Evolutionary conservation across 495 filamentous ascomycete genomes (phyloP).

Genomic region (Xylaria intraflava): DNA sequence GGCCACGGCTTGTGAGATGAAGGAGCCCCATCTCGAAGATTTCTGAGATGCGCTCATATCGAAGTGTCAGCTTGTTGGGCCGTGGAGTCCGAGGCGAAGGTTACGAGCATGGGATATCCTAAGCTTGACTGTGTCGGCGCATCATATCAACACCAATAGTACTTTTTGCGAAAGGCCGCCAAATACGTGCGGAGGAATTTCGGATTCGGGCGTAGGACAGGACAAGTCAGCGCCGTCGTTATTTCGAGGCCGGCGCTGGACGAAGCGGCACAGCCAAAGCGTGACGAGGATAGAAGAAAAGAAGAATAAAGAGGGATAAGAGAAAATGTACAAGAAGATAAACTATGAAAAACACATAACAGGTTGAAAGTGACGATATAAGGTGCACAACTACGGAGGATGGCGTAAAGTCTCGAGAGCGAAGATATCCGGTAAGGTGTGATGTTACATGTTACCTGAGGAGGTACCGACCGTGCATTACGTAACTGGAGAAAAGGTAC

Average conservation of each 20-base stretch:
- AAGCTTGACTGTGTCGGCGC: constrained; percentile 17
- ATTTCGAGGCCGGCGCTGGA: neutral
- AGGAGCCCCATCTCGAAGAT: constrained; percentile 65
- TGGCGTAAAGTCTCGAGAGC: neutral
- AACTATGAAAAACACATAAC: neutral
- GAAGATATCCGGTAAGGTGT: too few relatives aligned
- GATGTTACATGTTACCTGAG: too few relatives aligned
- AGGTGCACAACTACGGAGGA: neutral
- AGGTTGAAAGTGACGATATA: neutral
- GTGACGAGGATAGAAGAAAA: neutral
- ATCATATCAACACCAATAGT: constrained; percentile 14
- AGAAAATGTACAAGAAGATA: too few relatives aligned
- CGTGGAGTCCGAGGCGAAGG: neutral
- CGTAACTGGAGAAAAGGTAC: too few relatives aligned
- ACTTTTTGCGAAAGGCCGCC: neutral
- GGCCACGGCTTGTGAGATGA: constrained; percentile 86
- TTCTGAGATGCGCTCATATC: constrained; percentile 36
- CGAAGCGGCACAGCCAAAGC: neutral
- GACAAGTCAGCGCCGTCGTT: constrained; percentile 3
- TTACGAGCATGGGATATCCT: neutral
- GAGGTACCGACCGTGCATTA: too few relatives aligned
- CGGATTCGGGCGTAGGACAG: neutral
- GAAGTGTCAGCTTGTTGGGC: constrained; percentile 1
- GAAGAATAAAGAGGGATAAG: neutral
- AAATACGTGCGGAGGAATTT: neutral